A percentile compares a stretch with the other conserved stretches of the same genome.
These are phyloP conservation scores for Gossypium davidsonii DNA, from an alignment of 441 rosid species.

Conservation along the genomic window DNA sequence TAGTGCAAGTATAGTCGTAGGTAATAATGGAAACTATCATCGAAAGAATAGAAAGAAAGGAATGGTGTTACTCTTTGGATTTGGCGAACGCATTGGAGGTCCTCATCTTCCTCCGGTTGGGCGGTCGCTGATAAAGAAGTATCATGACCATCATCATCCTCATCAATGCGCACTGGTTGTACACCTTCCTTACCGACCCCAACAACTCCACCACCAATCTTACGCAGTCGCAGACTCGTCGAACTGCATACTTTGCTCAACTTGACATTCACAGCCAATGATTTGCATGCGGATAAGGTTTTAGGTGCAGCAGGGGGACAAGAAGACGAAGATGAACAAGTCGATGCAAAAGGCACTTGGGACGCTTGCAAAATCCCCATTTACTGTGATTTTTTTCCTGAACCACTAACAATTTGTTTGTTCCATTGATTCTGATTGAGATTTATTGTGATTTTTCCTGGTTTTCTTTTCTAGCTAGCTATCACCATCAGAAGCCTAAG, in stretches of 20 bases:
- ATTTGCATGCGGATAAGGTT: slow-evolving; percentile 14
- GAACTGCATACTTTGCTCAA: neutral
- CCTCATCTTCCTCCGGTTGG: slow-evolving; percentile 34
- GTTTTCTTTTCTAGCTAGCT: neutral
- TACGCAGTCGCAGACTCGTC: neutral
- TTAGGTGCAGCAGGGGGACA: neutral
- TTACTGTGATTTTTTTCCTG: neutral
- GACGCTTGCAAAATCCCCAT: slow-evolving; percentile 14
- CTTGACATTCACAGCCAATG: neutral
- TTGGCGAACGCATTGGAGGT: slow-evolving; percentile 44
- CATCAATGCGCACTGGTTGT: neutral
- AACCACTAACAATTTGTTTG: neutral
- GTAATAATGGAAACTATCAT: neutral
- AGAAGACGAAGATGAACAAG: neutral
- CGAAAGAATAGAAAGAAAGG: neutral
- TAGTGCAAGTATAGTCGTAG: neutral
- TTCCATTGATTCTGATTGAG: neutral
- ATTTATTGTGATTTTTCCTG: no score
- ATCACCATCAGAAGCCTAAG: no score
- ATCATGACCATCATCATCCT: neutral
- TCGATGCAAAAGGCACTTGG: slow-evolving; percentile 4
- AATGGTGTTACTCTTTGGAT: slow-evolving; percentile 50
- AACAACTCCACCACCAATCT: neutral
- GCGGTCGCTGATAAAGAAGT: slow-evolving; percentile 10
- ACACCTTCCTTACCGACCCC: neutral